A percentile compares a stretch with the other conserved stretches of the same genome.
Conservation (phyloP, 1,139 yeast genomes). For the Saccharomyces hybrid region DNA sequence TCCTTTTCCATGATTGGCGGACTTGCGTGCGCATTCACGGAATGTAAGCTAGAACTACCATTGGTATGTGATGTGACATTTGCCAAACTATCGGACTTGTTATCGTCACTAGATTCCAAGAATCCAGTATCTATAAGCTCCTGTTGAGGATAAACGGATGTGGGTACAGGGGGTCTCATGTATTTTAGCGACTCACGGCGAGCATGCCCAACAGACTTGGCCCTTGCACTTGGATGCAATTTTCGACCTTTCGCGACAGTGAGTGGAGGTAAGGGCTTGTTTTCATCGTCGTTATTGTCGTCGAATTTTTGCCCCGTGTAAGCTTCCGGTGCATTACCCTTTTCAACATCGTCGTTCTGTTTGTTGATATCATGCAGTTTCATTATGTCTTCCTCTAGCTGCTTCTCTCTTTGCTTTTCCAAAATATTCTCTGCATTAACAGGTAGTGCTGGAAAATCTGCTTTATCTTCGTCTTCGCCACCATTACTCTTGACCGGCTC, state of each 20-base stretch:
- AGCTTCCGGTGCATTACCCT: background rate
- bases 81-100: conserved; percentile 38
- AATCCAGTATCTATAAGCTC: conserved; percentile 37
- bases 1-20: conserved; percentile 18
- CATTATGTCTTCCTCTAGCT: conserved; percentile 13
- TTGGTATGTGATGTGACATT: conserved; percentile 2
- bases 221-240: conserved; percentile 76
- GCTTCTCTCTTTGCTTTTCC: conserved; percentile 17
- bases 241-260: conserved; percentile 26
- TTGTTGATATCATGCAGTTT: conserved; percentile 5
- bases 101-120: conserved; percentile 63
- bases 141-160: conserved; percentile 33
- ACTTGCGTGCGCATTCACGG: background rate
- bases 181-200: conserved; percentile 48
- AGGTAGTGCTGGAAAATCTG: conserved; percentile 24
- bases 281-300: conserved; percentile 5
- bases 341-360: background rate
- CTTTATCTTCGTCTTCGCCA: background rate
- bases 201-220: conserved; percentile 77
- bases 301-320: conserved; percentile 2
- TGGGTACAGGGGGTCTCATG: conserved; percentile 26
- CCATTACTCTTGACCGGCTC: background rate
- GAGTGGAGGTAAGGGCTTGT: conserved; percentile 14
- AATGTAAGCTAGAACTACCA: background rate
- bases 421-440: conserved; percentile 22